Evolutionary conservation across 148 eudicot genomes (phyloP).

Genomic region (Agrostemma githago): DNA sequence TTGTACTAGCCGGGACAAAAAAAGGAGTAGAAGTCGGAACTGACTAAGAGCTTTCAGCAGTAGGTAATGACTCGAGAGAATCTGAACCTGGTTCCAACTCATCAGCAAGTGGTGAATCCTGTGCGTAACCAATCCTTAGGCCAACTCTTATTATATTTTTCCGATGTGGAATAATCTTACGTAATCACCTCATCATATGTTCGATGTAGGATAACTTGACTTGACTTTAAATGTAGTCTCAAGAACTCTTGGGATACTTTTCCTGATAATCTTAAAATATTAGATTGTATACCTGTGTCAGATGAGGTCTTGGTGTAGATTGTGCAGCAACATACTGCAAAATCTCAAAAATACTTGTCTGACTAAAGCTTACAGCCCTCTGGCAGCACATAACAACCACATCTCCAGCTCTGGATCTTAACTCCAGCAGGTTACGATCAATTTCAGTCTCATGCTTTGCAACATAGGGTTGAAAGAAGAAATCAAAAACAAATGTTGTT

Average conservation of each 20-base stretch:
- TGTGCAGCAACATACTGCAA: slow-evolving; percentile 84
- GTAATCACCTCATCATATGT: too few relatives aligned
- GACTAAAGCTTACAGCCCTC: slow-evolving; percentile 64
- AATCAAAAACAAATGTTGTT: slow-evolving; percentile 77
- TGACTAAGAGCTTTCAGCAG: slow-evolving; percentile 14
- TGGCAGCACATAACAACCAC: slow-evolving; percentile 63
- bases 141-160: slow-evolving; percentile 66
- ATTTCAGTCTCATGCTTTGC: slow-evolving; percentile 88
- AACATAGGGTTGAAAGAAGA: slow-evolving; percentile 80
- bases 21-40: slow-evolving; percentile 1
- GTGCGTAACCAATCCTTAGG: slow-evolving; percentile 65
- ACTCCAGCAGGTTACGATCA: slow-evolving; percentile 77
- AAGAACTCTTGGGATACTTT: too few relatives aligned
- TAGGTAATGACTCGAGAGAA: slow-evolving; percentile 18
- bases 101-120: slow-evolving; percentile 37
- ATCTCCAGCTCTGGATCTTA: slow-evolving; percentile 86
- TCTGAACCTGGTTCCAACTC: slow-evolving; percentile 23
- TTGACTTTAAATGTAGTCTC: too few relatives aligned
- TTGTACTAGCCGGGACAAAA: too few relatives aligned
- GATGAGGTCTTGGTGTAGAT: slow-evolving; percentile 59
- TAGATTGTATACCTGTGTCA: slow-evolving; percentile 68
- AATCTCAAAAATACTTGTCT: slow-evolving; percentile 77
- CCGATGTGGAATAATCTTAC: too few relatives aligned
- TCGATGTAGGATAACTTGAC: too few relatives aligned
- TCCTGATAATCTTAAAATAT: too few relatives aligned